phyloP scores from a whole-genome alignment of 441 rosid species.

The Cnidoscolus chayamansa region DNA sequence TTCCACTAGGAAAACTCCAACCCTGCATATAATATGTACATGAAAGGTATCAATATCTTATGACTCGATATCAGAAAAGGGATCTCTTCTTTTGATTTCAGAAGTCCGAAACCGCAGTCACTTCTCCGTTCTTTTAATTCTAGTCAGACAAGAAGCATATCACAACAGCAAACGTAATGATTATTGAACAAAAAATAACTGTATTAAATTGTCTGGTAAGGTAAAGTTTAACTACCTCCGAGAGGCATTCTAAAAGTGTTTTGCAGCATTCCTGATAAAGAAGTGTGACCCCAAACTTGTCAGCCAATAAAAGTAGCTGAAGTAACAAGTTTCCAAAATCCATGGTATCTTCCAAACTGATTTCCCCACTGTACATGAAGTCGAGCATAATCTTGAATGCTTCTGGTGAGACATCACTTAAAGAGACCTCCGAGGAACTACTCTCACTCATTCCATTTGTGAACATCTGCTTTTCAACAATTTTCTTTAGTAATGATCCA shows the following conservation, averaged over 20 bases:
- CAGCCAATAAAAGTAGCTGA: constrained; percentile 83
- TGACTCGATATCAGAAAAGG: constrained; percentile 45
- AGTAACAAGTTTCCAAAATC: constrained; percentile 72
- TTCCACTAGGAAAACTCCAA: constrained; percentile 89
- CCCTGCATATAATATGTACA: constrained; percentile 99
- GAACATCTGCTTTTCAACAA: constrained; percentile 67
- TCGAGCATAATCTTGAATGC: no score
- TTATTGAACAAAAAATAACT: constrained; percentile 17
- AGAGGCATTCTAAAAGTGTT: constrained; percentile 76
- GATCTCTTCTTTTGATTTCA: constrained; percentile 71
- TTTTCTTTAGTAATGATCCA: constrained; percentile 22
- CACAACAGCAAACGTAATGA: constrained; percentile 33
- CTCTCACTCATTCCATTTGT: constrained; percentile 98
- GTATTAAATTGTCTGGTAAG: constrained; percentile 17
- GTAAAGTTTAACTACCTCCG: constrained; percentile 66
- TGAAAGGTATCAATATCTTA: constrained; percentile 79
- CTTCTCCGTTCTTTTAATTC: constrained; percentile 62
- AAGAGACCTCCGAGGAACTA: constrained; percentile 53
- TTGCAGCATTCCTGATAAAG: constrained; percentile 99
- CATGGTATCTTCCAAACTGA: constrained; percentile 43
- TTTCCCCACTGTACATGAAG: no score
- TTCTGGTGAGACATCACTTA: constrained; percentile 59
- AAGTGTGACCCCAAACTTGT: constrained; percentile 72
- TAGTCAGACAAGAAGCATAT: constrained; percentile 47
- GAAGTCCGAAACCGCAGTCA: constrained; percentile 62